A percentile compares a stretch with the other conserved stretches of the same genome.
These are phyloP conservation scores for Xylariaceae sp. DNA, from an alignment of 2,329 filamentous ascomycete genomes.

Conservation along the genomic window DNA sequence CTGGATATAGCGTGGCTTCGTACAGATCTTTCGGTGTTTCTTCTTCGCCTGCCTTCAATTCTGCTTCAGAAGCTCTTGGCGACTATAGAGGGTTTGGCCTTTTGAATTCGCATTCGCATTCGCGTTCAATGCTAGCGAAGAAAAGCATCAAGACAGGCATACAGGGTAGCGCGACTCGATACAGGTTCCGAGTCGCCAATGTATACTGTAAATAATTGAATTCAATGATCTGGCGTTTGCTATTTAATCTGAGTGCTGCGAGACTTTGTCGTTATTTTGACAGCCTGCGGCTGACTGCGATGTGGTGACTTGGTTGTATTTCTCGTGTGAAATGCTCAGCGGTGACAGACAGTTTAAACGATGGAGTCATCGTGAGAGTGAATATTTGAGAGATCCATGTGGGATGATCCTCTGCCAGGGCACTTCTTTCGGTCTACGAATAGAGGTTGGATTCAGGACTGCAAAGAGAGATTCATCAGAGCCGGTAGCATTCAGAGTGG, in stretches of 20 bases:
- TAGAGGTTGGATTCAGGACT: too few relatives aligned
- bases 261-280: not conserved
- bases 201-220: not conserved
- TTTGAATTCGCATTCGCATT: slow-evolving; percentile 15
- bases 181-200: not conserved
- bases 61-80: not conserved
- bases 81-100: not conserved
- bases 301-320: not conserved
- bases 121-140: not conserved
- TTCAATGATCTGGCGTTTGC: not conserved
- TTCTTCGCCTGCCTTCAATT: not conserved
- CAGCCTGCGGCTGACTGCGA: not conserved
- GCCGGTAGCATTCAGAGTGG: too few relatives aligned
- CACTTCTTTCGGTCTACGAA: too few relatives aligned
- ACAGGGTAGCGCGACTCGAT: not conserved
- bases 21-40: not conserved
- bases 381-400: too few relatives aligned
- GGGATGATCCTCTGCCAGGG: too few relatives aligned
- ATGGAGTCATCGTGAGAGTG: too few relatives aligned
- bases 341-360: too few relatives aligned
- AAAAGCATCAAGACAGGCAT: not conserved
- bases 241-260: not conserved
- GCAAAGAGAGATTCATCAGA: too few relatives aligned
- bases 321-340: not conserved
- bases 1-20: not conserved